A percentile compares a stretch with the other conserved stretches of the same genome.
phyloP scores from a whole-genome alignment of 2,329 filamentous ascomycete species.

The Xylaria sp. region DNA sequence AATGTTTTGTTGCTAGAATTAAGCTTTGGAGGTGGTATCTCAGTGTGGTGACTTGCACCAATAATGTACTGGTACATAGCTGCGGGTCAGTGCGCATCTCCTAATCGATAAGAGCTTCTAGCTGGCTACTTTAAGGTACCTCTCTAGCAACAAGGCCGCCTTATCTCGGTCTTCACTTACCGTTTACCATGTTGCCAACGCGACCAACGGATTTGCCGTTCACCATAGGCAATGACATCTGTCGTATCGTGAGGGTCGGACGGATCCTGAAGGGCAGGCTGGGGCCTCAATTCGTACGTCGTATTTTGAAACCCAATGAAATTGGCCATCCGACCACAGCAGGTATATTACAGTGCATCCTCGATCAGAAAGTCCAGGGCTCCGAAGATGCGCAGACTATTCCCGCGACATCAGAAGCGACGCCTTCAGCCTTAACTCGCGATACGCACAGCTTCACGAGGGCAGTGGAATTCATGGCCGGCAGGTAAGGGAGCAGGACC shows the following conservation, averaged over 20 bases:
- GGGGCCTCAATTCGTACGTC: slow-evolving; percentile 58
- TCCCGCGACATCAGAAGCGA: too few species aligned
- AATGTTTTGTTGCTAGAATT: neutral
- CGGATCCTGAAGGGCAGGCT: slow-evolving; percentile 61
- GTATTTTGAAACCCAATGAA: slow-evolving; percentile 59
- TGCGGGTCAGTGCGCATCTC: slow-evolving; percentile 7
- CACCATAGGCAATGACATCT: slow-evolving; percentile 82
- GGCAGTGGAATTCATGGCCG: slow-evolving; percentile 56
- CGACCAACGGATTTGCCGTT: slow-evolving; percentile 60
- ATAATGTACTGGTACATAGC: too few species aligned
- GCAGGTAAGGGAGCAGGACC: slow-evolving; percentile 51
- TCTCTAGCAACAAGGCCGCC: too few species aligned
- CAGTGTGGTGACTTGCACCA: too few species aligned
- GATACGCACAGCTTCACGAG: slow-evolving; percentile 47
- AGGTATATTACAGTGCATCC: slow-evolving; percentile 31
- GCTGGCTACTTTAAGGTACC: too few species aligned
- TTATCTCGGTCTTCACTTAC: too few species aligned
- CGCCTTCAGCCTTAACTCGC: neutral
- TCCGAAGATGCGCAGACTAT: slow-evolving; percentile 25
- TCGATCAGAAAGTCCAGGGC: slow-evolving; percentile 8
- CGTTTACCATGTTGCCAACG: too few species aligned
- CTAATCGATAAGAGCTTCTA: slow-evolving; percentile 15
- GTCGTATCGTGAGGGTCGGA: slow-evolving; percentile 72
- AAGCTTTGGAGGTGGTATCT: too few species aligned
- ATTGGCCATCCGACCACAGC: slow-evolving; percentile 35